A percentile compares a stretch with the other conserved stretches of the same genome.
phyloP scores from a whole-genome alignment of 495 filamentous ascomycete species.

The Aspergillus asperescens region DNA sequence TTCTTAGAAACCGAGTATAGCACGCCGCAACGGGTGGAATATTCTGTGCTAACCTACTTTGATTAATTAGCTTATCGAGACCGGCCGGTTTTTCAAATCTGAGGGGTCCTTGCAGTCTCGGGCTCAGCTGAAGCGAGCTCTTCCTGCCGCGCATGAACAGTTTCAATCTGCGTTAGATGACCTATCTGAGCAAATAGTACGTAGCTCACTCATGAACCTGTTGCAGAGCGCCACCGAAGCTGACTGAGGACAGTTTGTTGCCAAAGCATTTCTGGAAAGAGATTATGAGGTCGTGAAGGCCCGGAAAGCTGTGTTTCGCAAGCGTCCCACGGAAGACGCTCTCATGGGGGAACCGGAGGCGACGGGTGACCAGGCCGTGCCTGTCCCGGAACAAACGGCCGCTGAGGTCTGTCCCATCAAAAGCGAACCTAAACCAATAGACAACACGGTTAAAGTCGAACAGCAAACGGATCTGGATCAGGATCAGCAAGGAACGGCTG shows the following conservation, averaged over 20 bases:
- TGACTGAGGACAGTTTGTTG: slow-evolving; percentile 37
- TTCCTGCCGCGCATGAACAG: slow-evolving; percentile 41
- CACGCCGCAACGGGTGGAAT: background rate
- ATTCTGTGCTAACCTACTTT: slow-evolving; percentile 23
- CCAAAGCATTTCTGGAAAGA: slow-evolving; percentile 43
- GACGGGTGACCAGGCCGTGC: slow-evolving; percentile 16
- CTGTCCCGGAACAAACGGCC: slow-evolving; percentile 14
- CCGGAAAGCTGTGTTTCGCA: slow-evolving; percentile 28
- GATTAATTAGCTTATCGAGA: slow-evolving; percentile 43
- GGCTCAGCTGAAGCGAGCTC: slow-evolving; percentile 36
- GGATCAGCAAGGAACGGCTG: slow-evolving; percentile 10
- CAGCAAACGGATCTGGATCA: slow-evolving; percentile 15
- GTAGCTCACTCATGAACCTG: slow-evolving; percentile 14
- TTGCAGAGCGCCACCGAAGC: background rate
- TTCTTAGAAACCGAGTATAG: background rate
- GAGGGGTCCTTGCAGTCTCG: slow-evolving; percentile 32
- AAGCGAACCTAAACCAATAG: slow-evolving; percentile 15
- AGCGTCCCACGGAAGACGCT: slow-evolving; percentile 26
- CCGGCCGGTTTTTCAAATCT: slow-evolving; percentile 43
- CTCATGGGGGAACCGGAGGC: slow-evolving; percentile 27
- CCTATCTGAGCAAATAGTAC: slow-evolving; percentile 49
- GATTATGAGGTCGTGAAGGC: slow-evolving; percentile 41
- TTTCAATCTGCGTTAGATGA: slow-evolving; percentile 48
- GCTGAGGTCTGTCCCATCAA: slow-evolving; percentile 4
- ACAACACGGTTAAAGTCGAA: slow-evolving; percentile 10